phyloP scores from a whole-genome alignment of 805 yeast species.

The Candida oleophila region DNA sequence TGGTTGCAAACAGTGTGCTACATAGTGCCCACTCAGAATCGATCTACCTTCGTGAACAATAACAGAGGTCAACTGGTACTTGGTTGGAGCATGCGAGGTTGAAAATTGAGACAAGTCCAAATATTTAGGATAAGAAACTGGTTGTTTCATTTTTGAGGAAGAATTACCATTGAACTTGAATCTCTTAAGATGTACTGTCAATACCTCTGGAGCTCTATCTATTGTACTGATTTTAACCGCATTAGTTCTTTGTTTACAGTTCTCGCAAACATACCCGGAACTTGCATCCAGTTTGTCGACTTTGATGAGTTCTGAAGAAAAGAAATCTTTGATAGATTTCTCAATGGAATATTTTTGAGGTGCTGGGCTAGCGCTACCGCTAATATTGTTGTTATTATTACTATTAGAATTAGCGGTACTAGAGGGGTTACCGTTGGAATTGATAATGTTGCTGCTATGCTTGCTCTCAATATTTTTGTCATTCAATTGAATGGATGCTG shows the following conservation, averaged over 20 bases:
- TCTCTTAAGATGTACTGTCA: constrained; percentile 83
- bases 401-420: neutral
- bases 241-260: constrained; percentile 71
- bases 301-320: constrained; percentile 75
- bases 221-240: constrained; percentile 78
- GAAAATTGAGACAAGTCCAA: constrained; percentile 68
- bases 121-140: constrained; percentile 75
- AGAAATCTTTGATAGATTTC: constrained; percentile 75
- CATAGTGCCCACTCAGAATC: constrained; percentile 88
- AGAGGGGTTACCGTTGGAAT: constrained; percentile 17
- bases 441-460: neutral
- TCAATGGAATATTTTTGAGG: constrained; percentile 57
- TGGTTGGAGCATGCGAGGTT: constrained; percentile 32
- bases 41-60: constrained; percentile 95
- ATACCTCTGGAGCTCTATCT: constrained; percentile 81
- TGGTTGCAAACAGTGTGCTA: constrained; percentile 88
- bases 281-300: constrained; percentile 61
- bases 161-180: constrained; percentile 82
- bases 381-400: neutral
- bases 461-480: neutral
- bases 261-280: constrained; percentile 84
- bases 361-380: constrained; percentile 5
- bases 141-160: constrained; percentile 83
- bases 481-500: neutral
- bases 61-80: constrained; percentile 75